Base-by-base conservation (phyloP, 1,139 yeast genomes). In the Yamadazyma sp. region DNA sequence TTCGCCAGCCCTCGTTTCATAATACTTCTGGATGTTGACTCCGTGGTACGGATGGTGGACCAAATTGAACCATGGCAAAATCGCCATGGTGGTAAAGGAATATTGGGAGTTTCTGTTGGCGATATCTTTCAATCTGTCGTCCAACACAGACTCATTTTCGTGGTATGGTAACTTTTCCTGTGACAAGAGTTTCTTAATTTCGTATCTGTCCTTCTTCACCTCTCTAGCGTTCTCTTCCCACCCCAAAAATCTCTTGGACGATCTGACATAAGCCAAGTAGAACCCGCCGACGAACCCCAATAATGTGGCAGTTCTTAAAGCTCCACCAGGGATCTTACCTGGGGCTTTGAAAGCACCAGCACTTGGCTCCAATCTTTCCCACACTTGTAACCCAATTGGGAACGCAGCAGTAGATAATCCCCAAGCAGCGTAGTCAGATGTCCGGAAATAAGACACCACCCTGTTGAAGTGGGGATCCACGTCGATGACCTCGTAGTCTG, bases 41-140 rank as follows among this genome's bases (percentile, higher is more conserved):
- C 94, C 95, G 61, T 87, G 96, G 66, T 81, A 83, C 52, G 87
- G 89, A 62, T 87, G 96, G 57, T 81, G 67, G 37, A 83, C 89
- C 49, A 85, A 67, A 65, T 87, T 87, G 71, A 87, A 86, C 89
- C 91, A 83, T 28, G 95, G 95, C 54, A 87, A 64, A 47, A 85
- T 59, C 41, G 83, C 79, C 54, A 83, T 59, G 42, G 74, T 66
- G 44, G 79, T 63, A 54, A 80, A 81, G 7, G 95, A 80, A 59
- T 81, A 82, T 53, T 83, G 86, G 17, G 95, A 83, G 70, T 86
- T 84, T 67, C 89, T 79, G 56, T 86, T 82, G 48, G 95, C 81
- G 49, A 85, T 72, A 53, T 82, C 86, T 62, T 87, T 87, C 55
- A 83, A 64, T 71, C 89, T 80, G 50, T 82, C 86, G 43, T 81